Evolutionary conservation across 1,284 basidiomycete species (phyloP).

Genomic region (Ceratorhiza oryzae-sativae): DNA sequence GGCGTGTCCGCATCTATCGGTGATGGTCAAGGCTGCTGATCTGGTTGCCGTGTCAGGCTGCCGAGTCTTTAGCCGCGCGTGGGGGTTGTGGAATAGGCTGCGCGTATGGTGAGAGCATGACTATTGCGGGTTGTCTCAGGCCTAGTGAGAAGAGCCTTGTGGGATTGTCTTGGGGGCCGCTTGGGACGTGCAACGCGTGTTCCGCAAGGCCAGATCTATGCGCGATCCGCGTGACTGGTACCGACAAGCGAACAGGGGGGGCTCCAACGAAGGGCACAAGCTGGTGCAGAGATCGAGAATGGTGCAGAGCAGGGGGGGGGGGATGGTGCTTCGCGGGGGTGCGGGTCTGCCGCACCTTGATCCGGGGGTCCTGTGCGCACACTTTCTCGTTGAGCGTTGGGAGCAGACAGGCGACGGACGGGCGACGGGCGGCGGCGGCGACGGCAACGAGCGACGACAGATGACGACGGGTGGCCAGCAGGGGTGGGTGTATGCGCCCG

Average conservation of each 20-base stretch:
- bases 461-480: not conserved
- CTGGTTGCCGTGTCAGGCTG: conserved; percentile 8
- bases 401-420: too few relatives aligned
- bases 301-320: too few relatives aligned
- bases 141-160: not conserved
- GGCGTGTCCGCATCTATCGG: conserved; percentile 2
- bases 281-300: not conserved
- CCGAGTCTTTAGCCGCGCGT: not conserved
- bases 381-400: conserved; percentile 2
- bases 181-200: not conserved
- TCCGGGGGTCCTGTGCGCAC: not conserved
- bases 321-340: not conserved
- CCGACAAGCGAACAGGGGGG: not conserved
- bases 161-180: not conserved
- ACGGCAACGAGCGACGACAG: not conserved
- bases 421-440: too few relatives aligned
- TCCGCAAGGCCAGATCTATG: not conserved
- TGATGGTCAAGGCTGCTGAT: not conserved
- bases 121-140: not conserved
- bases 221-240: not conserved
- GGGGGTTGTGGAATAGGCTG: not conserved
- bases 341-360: not conserved
- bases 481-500: conserved; percentile 5
- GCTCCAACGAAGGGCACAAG: not conserved
- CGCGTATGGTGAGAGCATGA: too few relatives aligned